These are phyloP conservation scores for Samsoniella hepiali DNA, from an alignment of 2,329 filamentous ascomycete species.

Conservation along the genomic window DNA sequence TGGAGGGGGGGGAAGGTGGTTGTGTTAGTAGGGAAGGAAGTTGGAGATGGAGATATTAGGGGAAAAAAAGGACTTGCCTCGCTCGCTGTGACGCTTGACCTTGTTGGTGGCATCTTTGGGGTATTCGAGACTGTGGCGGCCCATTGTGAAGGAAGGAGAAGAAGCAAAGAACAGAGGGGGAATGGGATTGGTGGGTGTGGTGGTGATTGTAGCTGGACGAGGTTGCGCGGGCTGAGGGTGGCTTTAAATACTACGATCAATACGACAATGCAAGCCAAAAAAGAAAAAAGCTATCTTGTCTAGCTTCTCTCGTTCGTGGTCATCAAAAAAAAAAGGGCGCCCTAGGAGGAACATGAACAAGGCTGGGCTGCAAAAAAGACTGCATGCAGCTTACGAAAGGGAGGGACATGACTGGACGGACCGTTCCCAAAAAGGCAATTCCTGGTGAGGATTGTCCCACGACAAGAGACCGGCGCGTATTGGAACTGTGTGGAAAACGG, in stretches of 20 bases:
- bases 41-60: background rate
- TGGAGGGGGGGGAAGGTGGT: slow-evolving; percentile 31
- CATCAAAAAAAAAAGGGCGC: background rate
- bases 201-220: background rate
- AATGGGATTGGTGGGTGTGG: background rate
- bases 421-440: slow-evolving; percentile 1
- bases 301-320: background rate
- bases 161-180: background rate
- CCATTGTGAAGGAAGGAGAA: slow-evolving; percentile 27
- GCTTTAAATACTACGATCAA: background rate
- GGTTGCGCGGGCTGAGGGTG: background rate
- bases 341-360: background rate
- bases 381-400: background rate
- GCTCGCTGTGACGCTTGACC: slow-evolving; percentile 62
- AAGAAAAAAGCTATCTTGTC: background rate
- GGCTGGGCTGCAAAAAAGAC: too few relatives aligned
- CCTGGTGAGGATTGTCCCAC: background rate
- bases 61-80: slow-evolving; percentile 45
- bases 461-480: background rate
- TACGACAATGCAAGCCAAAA: too few relatives aligned
- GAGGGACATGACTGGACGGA: slow-evolving; percentile 1
- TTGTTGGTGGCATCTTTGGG: slow-evolving; percentile 62
- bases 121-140: slow-evolving; percentile 50
- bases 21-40: background rate
- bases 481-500: background rate